Evolutionary conservation across 176 grass and related monocot species (phyloP).

Genomic region (Rhipidocladum racemiflorum): DNA sequence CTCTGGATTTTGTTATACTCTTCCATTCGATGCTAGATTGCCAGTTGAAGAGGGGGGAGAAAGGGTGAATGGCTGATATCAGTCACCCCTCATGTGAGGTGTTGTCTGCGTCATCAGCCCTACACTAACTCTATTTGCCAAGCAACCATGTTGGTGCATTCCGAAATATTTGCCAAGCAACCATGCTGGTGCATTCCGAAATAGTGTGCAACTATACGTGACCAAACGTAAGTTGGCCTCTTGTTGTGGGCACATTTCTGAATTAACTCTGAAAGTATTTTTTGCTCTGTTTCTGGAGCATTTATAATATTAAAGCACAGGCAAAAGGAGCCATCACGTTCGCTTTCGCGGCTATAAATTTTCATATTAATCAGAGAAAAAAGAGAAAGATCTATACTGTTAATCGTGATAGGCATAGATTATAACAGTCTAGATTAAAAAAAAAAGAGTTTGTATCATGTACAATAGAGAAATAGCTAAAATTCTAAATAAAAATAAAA

Average conservation of each 20-base stretch:
- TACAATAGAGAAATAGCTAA: too few species aligned
- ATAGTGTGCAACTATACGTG: background rate
- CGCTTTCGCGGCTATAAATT: too few species aligned
- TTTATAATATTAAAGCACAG: background rate
- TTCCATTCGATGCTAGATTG: conserved; percentile 8
- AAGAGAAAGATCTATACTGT: too few species aligned
- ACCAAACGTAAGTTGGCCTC: background rate
- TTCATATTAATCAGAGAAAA: too few species aligned
- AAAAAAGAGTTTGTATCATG: too few species aligned
- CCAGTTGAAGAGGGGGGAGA: background rate
- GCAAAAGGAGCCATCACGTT: too few species aligned
- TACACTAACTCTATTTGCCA: background rate
- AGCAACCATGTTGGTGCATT: background rate
- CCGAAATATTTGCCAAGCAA: conserved; percentile 1
- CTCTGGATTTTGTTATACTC: background rate
- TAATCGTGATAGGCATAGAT: too few species aligned
- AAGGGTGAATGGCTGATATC: background rate
- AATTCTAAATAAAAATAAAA: too few species aligned
- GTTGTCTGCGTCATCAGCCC: conserved; percentile 17
- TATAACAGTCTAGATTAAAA: too few species aligned
- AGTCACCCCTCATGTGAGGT: conserved; percentile 13
- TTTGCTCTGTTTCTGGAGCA: background rate
- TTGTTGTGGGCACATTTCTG: background rate
- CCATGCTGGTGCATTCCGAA: background rate
- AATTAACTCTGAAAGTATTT: background rate